A percentile compares a stretch with the other conserved stretches of the same genome.
These are phyloP conservation scores for Trypanosoma grayi DNA, from an alignment of 208 protist genomes.

Conservation along the genomic window DNA sequence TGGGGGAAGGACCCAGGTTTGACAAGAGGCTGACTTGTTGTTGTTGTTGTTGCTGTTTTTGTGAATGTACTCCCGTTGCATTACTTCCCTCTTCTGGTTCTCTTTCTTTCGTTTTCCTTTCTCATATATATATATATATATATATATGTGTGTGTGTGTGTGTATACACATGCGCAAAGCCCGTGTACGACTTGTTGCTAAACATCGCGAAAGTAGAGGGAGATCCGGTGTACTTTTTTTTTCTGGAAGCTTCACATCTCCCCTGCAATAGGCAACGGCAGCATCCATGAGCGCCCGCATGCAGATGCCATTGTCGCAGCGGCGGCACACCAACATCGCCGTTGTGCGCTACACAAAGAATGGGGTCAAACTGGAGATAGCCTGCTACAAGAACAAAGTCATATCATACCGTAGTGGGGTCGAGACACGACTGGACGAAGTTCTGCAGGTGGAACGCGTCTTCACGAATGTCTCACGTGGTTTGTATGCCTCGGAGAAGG, in stretches of 20 bases:
- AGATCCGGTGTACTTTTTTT: no score
- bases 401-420: slow-evolving; percentile 85
- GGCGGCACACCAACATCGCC: slow-evolving; percentile 88
- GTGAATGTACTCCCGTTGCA: neutral
- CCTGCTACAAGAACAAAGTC: slow-evolving; percentile 93
- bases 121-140: neutral
- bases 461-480: slow-evolving; percentile 88
- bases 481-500: slow-evolving; percentile 74
- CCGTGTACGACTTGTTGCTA: neutral
- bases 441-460: slow-evolving; percentile 89
- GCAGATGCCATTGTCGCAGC: slow-evolving; percentile 84
- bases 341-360: slow-evolving; percentile 82
- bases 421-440: slow-evolving; percentile 85
- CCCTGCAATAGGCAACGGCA: neutral
- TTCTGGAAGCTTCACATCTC: no score
- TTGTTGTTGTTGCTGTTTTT: no score
- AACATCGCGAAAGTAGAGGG: neutral
- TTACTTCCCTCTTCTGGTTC: neutral
- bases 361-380: slow-evolving; percentile 83
- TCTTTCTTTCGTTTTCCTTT: neutral
- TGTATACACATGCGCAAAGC: neutral
- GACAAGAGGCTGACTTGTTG: neutral
- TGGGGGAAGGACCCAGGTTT: no score
- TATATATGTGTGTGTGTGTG: neutral
- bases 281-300: slow-evolving; percentile 78